Evolutionary conservation across 345 rosid species (phyloP), one percentile per base, ranked within the genome.

Genomic region (Pugionium cornutum): DNA sequence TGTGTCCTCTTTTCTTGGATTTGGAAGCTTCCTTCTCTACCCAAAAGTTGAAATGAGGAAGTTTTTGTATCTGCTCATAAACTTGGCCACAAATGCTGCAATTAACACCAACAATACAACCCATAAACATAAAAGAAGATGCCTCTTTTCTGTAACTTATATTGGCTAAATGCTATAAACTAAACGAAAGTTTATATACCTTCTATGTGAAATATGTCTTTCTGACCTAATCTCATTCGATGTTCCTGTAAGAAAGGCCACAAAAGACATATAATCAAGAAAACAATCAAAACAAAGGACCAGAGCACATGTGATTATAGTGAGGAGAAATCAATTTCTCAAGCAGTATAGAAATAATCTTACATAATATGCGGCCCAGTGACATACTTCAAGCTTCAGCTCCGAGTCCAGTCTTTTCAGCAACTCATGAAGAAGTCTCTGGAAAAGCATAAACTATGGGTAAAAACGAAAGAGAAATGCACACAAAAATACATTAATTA

Each of bases 321-420:
- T 7, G 6, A 37, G 28, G 40, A 53, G 33, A 57, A 18, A 9
- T 11, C n/a, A 2, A 68, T 25, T 41, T 58, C 37, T 5, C 46
- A 68, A 50, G 9, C 32, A 7, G 37, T 3, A 37, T 53, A 32
- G 25, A 43, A 41, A 29, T 58, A 33, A 61, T 63, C 96, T 81
- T 78, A 94, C 96, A 80, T 94, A 86, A 79, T 90, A 90, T 56
- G 97, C 95, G 27, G 97, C 99, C 97, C 97, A 94, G 62, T 86
- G 97, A 77, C 96, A 81, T 60, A 85, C 79, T 82, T 94, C 96
- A 66, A 86, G 97, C 84, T 94, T 94, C 45, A 90, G 78, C 63
- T 94, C 97, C 5, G 87, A 84, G 77, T 94, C 99, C 53, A 90
- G 77, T 81, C 83, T 90, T 88, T 80, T 86, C 81, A 90, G 68